Evolutionary conservation across 2,329 filamentous ascomycete genomes (phyloP).

Genomic region (Boeremia lycopersici): DNA sequence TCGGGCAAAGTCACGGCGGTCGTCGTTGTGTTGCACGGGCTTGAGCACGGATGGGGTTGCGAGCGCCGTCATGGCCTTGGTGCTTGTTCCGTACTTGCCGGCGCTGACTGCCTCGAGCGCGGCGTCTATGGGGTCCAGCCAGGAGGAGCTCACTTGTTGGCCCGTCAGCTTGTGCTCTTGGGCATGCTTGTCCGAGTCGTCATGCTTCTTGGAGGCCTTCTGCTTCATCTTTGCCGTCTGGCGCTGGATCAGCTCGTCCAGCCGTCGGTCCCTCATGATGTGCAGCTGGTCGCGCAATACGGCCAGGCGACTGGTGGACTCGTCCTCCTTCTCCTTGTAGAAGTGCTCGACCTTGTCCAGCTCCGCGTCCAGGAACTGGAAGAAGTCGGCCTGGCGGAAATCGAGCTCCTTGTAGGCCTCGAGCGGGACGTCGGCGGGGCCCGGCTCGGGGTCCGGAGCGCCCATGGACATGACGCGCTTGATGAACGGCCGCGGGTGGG

Average conservation of each 20-base stretch:
- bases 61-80: conserved; percentile 50
- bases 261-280: conserved; percentile 85
- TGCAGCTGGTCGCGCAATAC: conserved; percentile 83
- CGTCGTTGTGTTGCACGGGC: conserved; percentile 36
- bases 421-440: conserved; percentile 56
- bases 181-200: conserved; percentile 30
- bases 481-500: conserved; percentile 44
- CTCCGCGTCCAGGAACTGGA: conserved; percentile 80
- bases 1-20: conserved; percentile 52
- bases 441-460: conserved; percentile 46
- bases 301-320: conserved; percentile 74
- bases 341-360: conserved; percentile 91
- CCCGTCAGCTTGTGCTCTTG: conserved; percentile 23
- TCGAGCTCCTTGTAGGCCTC: conserved; percentile 69
- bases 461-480: conserved; percentile 52
- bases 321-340: conserved; percentile 85
- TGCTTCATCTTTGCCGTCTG: conserved; percentile 45
- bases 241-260: conserved; percentile 70
- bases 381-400: conserved; percentile 81
- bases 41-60: conserved; percentile 51
- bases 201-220: conserved; percentile 31
- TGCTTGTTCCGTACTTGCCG: conserved; percentile 62
- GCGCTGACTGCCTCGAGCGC: conserved; percentile 49
- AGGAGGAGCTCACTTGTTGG: conserved; percentile 23
- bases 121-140: conserved; percentile 49